Conservation (phyloP, 768 basidiomycete species). For the Kwoniella europaea region DNA sequence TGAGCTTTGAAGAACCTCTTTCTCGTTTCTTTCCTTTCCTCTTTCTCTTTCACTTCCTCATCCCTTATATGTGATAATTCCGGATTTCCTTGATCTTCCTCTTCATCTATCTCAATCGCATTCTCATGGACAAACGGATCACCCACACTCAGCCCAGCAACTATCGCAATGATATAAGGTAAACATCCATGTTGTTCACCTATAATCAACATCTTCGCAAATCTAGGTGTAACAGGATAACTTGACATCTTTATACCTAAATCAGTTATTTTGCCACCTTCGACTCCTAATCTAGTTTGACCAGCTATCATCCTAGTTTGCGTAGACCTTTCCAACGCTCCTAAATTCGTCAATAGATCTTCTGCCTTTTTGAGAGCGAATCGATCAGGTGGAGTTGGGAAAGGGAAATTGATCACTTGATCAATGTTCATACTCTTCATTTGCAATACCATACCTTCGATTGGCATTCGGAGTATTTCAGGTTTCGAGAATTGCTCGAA, state of each 20-base stretch:
- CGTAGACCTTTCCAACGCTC: conserved; percentile 68
- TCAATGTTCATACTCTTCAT: conserved; percentile 99
- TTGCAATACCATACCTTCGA: conserved; percentile 93
- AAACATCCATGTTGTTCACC: conserved; percentile 85
- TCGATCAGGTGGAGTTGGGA: conserved; percentile 92
- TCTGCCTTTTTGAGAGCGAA: conserved; percentile 78
- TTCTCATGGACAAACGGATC: conserved; percentile 94
- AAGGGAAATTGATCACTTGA: conserved; percentile 93
- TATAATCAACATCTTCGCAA: conserved; percentile 92
- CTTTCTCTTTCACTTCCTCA: conserved; percentile 58
- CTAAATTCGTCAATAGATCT: conserved; percentile 75
- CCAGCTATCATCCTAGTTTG: conserved; percentile 50
- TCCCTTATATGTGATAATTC: conserved; percentile 61
- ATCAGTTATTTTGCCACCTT: conserved; percentile 76
- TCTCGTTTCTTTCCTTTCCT: conserved; percentile 66
- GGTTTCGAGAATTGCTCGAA: conserved; percentile 85
- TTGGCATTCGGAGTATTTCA: conserved; percentile 92
- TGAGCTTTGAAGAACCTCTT: conserved; percentile 83
- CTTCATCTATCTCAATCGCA: conserved; percentile 54
- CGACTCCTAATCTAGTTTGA: conserved; percentile 47
- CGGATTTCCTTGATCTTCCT: conserved; percentile 60
- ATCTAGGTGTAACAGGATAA: conserved; percentile 91
- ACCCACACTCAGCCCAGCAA: conserved; percentile 88
- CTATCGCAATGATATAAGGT: conserved; percentile 87
- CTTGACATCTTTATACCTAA: conserved; percentile 90